Base-by-base conservation (phyloP, 805 yeast genomes). In the Ogataea methylovora region DNA sequence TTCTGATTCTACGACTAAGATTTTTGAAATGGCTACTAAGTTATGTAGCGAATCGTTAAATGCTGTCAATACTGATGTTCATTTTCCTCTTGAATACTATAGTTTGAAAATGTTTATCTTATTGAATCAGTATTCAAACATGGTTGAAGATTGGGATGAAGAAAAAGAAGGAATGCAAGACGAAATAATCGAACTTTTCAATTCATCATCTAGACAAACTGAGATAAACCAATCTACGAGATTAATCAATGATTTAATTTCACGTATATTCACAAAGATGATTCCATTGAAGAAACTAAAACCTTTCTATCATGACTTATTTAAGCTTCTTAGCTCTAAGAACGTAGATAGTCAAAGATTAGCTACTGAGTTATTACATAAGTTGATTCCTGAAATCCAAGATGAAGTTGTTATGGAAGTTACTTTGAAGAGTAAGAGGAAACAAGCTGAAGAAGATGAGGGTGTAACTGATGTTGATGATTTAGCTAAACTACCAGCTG, bases 341-440 rank as follows among this genome's bases (percentile, higher is more conserved):
- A 54, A 52, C 24, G 45, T 58, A 16, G 57, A 53, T 16, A 51
- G 71, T 15, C 75, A 71, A 49, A 61, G 79, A 45, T 49, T 71
- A 4, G 58, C 67, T 5, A 58, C 66, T 3, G 37, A 42, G 1
- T 42, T 73, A 12, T 53, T 80, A 31, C 55, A 53, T 16, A 46
- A 41, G 9, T 30, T 70, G 15, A 67, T 80, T 24, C 50, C 63
- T 5, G 53, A 52, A 12, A 56, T 52, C 21, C 88, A 80, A 46
- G 78, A 78, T 44, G 75, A 71, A 15, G 50, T 68, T 23, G 80
- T 79, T 2, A 67, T 82, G 32, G 86, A 81, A 33, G 71, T 65
- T 42, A 79, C 79, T 37, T 59, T 82, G 33, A 56, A 51, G 20
- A 73, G 69, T 30, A 57, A 69, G n/a, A 56, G 51, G 11, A 18